Base-by-base conservation (phyloP, 2,329 filamentous ascomycete genomes). In the Diaporthe vaccinii region DNA sequence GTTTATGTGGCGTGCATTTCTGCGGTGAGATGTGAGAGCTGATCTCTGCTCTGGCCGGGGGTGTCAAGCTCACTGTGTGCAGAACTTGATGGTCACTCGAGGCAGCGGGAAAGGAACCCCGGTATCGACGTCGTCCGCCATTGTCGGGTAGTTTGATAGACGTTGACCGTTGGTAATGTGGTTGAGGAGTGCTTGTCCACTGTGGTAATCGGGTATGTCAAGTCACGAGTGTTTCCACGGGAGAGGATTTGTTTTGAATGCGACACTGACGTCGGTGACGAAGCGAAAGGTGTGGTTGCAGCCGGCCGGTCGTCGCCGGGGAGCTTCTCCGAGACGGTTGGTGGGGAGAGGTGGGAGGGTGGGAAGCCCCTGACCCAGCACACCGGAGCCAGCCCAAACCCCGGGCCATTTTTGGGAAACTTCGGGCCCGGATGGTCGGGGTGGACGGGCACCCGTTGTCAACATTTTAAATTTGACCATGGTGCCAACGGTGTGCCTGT, bases 1-100 rank as follows among this genome's bases (percentile, higher is more conserved):
- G 71, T 31, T 9, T 22, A 31, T 14, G 22, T 25, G 36, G 20
- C 3, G 12, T 20, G 1, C 7, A 17, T 22, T 31, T 41, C 0
- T 20, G 17, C 10, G 22, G 4, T 15, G 49, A 25, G 22, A 14
- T 39, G 41, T 31, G 25, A 34, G 22, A 39, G 10, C 39, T 12
- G 10, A 0, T 39, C 41, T 39, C 3, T 31, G 12, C 8, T 34
- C 25, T 8, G 7, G 12, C 46, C 17, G 12, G n/a, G 68, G 9
- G 31, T 25, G 39, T 31, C 14, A 7, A 25, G 59, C 72, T 20
- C 59, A 76, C 77, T 58, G 95, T 0, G 95, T 98, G 86, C 96
- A 98, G 86, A 94, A 98, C 79, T 93, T 91, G 81, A 98, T 98
- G n/a, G 93, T 92, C 72, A 98, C 89, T 61, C 95, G 91, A 4